Base-by-base conservation (phyloP, 2,329 filamentous ascomycete genomes). In the Trichoderma guizhouense region DNA sequence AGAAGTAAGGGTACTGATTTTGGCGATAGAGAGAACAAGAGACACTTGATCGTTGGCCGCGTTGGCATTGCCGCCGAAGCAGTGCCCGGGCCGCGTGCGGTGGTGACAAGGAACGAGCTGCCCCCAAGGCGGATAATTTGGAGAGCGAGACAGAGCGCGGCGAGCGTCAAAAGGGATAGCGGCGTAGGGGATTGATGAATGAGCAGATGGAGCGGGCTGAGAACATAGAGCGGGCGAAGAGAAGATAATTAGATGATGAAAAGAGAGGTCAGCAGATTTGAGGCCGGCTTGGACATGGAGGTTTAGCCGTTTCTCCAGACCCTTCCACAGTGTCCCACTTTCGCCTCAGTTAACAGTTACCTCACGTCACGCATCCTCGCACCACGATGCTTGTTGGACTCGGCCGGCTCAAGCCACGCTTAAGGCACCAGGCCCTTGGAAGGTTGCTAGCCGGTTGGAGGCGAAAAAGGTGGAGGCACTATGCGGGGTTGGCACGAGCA, bases 21-120 rank as follows among this genome's bases (percentile, higher is more conserved):
- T 72, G 69, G 71, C 64, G 73, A 61, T 63, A 69, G 70, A 73
- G 75, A 73, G 76, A 78, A 57, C n/a, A 62, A 32, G 18, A 51
- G 57, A 32, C 9, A 14, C 39, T 24, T 24, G 28, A 30, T n/a
- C 15, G 55, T 51, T 34, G n/a, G 57, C 64, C 12, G 8, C n/a
- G 28, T 34, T 51, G 36, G 28, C 36, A 51, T 60, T 34, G 55
- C 65, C 24, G 26, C 39, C 53, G 26, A 58, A 47, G 61, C 26
- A 51, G 62, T 64, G 53, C 53, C n/a, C 21, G 32, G 26, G 36
- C 34, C 36, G 55, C 26, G 57, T 47, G 34, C 15, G 28, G 34
- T 51, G 26, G 24, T 51, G 12, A 28, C 28, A 9, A 34, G 63
- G 47, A 43, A 34, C 55, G 26, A 34, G 66, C 66, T 39, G 66